Conservation (phyloP, 2,329 filamentous ascomycete genomes). For the Didymellaceae sp. region DNA sequence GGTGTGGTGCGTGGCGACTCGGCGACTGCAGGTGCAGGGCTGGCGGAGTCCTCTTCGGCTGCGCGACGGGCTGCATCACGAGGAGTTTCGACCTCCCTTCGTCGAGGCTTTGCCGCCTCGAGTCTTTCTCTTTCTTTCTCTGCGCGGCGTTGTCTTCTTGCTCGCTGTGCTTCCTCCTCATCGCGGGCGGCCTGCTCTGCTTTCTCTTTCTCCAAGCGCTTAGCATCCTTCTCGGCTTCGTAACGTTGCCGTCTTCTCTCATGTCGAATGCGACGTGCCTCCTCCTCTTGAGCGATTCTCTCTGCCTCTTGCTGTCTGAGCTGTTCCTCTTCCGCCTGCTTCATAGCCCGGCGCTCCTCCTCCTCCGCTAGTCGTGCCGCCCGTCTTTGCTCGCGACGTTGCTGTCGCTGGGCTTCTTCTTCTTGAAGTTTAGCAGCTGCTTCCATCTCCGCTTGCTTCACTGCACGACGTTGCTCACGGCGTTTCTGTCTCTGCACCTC, state of each 20-base stretch:
- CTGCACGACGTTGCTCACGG: slow-evolving; percentile 38
- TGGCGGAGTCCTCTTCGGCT: slow-evolving; percentile 33
- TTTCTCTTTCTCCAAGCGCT: slow-evolving; percentile 7
- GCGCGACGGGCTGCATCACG: slow-evolving; percentile 40
- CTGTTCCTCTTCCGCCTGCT: slow-evolving; percentile 30
- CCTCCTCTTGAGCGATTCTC: slow-evolving; percentile 31
- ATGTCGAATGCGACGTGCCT: slow-evolving; percentile 37
- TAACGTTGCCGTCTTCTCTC: slow-evolving; percentile 33
- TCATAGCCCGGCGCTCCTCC: slow-evolving; percentile 29
- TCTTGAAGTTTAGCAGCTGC: slow-evolving; percentile 25
- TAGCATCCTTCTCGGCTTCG: slow-evolving; percentile 32
- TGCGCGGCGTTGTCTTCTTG: slow-evolving; percentile 34
- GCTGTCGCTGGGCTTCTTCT: slow-evolving; percentile 30
- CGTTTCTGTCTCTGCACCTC: slow-evolving; percentile 33
- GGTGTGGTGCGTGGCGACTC: slow-evolving; percentile 33
- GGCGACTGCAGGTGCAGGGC: slow-evolving; percentile 24
- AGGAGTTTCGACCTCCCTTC: slow-evolving; percentile 19
- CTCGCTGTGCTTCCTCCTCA: slow-evolving; percentile 33
- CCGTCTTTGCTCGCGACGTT: slow-evolving; percentile 36
- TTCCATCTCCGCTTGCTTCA: slow-evolving; percentile 33
- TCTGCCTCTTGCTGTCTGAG: slow-evolving; percentile 29
- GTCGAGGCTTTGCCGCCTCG: slow-evolving; percentile 18
- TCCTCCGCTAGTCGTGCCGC: slow-evolving; percentile 31
- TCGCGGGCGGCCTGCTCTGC: slow-evolving; percentile 11
- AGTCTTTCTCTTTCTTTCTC: slow-evolving; percentile 37